Evolutionary conservation across 2,329 filamentous ascomycete genomes (phyloP).

Genomic region (Moelleriella libera): DNA sequence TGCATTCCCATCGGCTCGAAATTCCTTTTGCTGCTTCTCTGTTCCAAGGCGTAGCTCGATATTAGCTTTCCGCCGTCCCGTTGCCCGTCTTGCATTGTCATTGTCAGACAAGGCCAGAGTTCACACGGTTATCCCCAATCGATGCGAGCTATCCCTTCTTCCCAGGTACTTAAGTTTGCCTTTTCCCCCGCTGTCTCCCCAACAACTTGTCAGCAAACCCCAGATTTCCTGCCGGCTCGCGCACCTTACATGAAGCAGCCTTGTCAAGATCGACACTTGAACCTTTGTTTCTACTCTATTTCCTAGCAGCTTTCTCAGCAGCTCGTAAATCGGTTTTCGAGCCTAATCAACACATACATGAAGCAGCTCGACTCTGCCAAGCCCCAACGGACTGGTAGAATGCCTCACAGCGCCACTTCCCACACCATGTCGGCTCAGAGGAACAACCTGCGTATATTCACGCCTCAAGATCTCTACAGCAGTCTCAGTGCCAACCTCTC

Average conservation of each 20-base stretch:
- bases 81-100: slow-evolving; percentile 3
- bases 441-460: slow-evolving; percentile 26
- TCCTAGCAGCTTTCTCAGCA: no score
- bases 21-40: slow-evolving; percentile 1
- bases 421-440: slow-evolving; percentile 33
- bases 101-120: not conserved
- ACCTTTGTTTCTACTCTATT: no score
- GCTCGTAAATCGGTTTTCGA: no score
- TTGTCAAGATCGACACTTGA: not conserved
- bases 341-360: no score
- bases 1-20: slow-evolving; percentile 7
- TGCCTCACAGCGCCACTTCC: slow-evolving; percentile 25
- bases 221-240: not conserved
- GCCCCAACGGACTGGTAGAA: slow-evolving; percentile 4
- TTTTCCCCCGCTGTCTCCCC: not conserved
- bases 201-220: not conserved
- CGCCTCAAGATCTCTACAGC: slow-evolving; percentile 35
- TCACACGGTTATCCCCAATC: not conserved
- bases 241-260: not conserved
- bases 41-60: not conserved
- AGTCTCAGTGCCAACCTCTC: slow-evolving; percentile 38
- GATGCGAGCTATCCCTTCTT: not conserved
- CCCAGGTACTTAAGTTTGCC: slow-evolving; percentile 1
- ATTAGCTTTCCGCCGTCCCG: not conserved
- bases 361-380: no score